Percentiles rank a stretch among this genome's conserved stretches.
Evolutionary conservation across 345 rosid species (phyloP).

Genomic region (Hypericum androsaemum): DNA sequence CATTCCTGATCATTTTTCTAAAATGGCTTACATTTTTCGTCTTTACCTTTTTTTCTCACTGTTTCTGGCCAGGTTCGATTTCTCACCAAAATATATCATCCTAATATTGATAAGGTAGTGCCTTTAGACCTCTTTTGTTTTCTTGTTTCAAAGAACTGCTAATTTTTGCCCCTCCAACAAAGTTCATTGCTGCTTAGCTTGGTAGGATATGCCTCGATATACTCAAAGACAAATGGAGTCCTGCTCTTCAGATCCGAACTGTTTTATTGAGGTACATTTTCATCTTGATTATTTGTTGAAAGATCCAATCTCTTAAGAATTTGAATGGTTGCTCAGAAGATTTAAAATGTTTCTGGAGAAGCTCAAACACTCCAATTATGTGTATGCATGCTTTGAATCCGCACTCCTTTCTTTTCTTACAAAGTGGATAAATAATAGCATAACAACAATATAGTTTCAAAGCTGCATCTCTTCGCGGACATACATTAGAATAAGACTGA

Average conservation of each 20-base stretch:
- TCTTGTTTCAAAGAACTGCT: neutral
- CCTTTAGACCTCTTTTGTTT: neutral
- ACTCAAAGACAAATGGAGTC: slow-evolving; percentile 99
- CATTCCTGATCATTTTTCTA: neutral
- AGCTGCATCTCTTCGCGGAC: too few species aligned
- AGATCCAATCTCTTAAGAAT: neutral
- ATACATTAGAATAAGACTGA: too few species aligned
- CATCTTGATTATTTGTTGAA: neutral
- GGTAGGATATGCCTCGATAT: slow-evolving; percentile 99
- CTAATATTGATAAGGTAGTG: slow-evolving; percentile 89
- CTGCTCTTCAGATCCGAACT: slow-evolving; percentile 95
- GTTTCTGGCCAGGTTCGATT: slow-evolving; percentile 71
- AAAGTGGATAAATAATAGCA: too few species aligned
- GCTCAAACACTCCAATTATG: too few species aligned
- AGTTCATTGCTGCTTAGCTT: slow-evolving; percentile 38
- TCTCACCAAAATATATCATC: slow-evolving; percentile 95
- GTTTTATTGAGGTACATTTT: slow-evolving; percentile 72
- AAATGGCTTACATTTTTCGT: neutral
- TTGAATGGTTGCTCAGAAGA: too few species aligned
- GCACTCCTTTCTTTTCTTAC: too few species aligned
- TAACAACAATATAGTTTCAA: too few species aligned
- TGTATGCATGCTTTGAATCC: too few species aligned
- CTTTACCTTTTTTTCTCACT: slow-evolving; percentile 1
- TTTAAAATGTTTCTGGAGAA: too few species aligned
- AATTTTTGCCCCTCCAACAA: slow-evolving; percentile 1